Base-by-base conservation (phyloP, 78 protist species). In the Polysphondylium violaceum region DNA sequence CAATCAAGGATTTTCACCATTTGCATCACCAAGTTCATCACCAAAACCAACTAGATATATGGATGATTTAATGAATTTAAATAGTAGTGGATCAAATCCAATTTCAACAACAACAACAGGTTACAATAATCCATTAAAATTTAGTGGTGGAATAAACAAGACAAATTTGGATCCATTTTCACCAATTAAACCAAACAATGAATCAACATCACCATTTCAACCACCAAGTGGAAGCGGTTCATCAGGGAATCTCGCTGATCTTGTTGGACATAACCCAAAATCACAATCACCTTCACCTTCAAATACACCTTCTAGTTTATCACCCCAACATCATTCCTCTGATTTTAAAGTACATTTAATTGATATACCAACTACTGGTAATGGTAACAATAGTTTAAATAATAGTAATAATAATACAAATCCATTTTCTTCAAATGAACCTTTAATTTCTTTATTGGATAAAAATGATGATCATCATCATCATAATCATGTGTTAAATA, bases 321-420 rank as follows among this genome's bases (percentile, higher is more conserved):
- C 91, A 23, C 91, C 91, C 7, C 77, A 67, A 31, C 91, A 83
- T 12, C 77, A 83, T 33, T 43, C 71, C 3, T 69, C 91, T 17
- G 91, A 83, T 44, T 83, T 69, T 43, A 67, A 83, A 40, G 91
- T 83, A 1, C 91, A 83, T 43, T 23, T 83, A 56, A 83, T 83
- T 29, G 91, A 83, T 33, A 83, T 83, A 27, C 79, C 77, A 9
- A 31, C 7, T 21, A 5, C 40, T 2, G 3, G 50, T 3, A 47
- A 43, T 50, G 21, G 16, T 16, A 41, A 16, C 58, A 27, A 43
- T 19, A 65, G 9, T 3, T 21, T 41, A 25, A 8, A 31, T 29
- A 60, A 29, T 60, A 29, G 36, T 4, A n/a, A 60, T 29, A 60
- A 29, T 11, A 67, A 29, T 72, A 33, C 78, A n/a, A 72, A 50